Base-by-base conservation (phyloP, 768 basidiomycete species). In the Russula foetens region DNA sequence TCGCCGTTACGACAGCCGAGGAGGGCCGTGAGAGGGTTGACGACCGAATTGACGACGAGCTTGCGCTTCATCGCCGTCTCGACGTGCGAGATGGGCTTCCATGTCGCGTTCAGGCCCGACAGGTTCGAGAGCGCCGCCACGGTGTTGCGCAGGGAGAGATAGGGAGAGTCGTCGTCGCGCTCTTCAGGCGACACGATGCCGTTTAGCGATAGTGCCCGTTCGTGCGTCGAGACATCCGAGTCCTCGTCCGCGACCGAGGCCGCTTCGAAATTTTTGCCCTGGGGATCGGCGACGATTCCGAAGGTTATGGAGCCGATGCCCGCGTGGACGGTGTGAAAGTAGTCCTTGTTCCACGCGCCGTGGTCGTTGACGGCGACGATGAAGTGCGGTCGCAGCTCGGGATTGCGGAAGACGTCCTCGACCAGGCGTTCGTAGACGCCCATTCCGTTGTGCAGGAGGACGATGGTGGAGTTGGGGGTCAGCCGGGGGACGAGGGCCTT, bases 371-470 rank as follows among this genome's bases (percentile, higher is more conserved):
- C 83, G 15, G 86, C 86, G 55, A 96, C 74, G 64, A 98, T 81
- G 69, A 98, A 92, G 67, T 90, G 85, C 14, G 95, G 95, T 39
- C 95, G 83, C 29, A 77, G 75, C 35, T 77, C 70, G 24, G 85
- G 80, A 70, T 93, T 87, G 21, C 80, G 85, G 71, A 93, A 98
- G 45, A 92, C 67, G 7, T 79, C 67, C 7, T 74, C 68, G 19
- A 91, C 70, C 50, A 97, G 78, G 61, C 83, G 75, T 58, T 98
- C 95, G 71, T 92, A 90, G 9, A 95, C 75, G 12, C 93, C 96
- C 85, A 97, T 90, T 26, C 96, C 96, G 70, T 96, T 96, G 69
- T 96, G 91, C 55, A 98, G 73, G n/a, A 99, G 81, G 2, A 96
- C 90, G 64, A 98, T 84, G 38, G 94, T 96, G 46, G 86, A 88